Conservation (phyloP, 179 eudicot genomes). For the Drosera spatulata region DNA sequence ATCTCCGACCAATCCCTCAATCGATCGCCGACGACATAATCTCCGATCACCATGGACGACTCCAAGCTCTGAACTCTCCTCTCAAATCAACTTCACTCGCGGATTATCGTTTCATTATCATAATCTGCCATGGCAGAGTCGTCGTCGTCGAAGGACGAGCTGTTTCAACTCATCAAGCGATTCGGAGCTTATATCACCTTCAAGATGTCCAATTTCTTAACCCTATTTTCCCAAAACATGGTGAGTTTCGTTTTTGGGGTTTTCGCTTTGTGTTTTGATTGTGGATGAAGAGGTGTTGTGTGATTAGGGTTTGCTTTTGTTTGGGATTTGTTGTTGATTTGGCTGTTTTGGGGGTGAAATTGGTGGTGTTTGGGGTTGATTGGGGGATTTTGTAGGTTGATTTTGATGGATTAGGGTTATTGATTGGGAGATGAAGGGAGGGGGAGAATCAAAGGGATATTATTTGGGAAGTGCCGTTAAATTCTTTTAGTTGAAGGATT, state of each 20-base stretch:
- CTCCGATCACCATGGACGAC: neutral
- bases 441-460: neutral
- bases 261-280: conserved; percentile 11
- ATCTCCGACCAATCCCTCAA: too few species aligned
- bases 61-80: neutral
- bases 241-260: conserved; percentile 19
- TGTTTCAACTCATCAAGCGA: conserved; percentile 58
- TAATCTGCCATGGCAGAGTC: conserved; percentile 49
- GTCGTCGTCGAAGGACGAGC: conserved; percentile 42
- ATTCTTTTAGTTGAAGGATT: too few species aligned
- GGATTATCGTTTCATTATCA: neutral
- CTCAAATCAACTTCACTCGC: neutral
- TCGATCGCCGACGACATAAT: too few species aligned
- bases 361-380: too few species aligned
- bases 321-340: neutral
- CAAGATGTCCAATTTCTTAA: conserved; percentile 47
- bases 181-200: conserved; percentile 43
- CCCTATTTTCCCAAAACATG: conserved; percentile 22
- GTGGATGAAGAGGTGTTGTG: neutral
- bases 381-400: too few species aligned
- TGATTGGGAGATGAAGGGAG: neutral
- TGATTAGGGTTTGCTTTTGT: conserved; percentile 8
- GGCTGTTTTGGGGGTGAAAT: too few species aligned
- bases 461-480: too few species aligned
- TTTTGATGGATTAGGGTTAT: neutral